Evolutionary conservation across 768 basidiomycete genomes (phyloP), one percentile per base, ranked within the genome.

Genomic region (Lactarius pseudohatsudake): DNA sequence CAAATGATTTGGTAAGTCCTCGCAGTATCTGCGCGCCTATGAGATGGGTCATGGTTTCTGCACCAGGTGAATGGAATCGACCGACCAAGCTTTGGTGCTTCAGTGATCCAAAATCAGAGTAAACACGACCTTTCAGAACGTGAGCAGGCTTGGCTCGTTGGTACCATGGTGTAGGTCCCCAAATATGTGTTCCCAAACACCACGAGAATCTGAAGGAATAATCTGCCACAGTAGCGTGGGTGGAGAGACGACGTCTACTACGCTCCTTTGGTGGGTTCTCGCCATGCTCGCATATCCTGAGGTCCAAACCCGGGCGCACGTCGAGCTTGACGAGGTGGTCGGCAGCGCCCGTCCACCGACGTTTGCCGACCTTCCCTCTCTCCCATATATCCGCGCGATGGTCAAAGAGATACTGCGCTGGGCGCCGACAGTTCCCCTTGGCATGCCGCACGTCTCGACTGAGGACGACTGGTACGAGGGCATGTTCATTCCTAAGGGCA

Each of bases 301-400:
- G 43, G 43, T 43, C 9, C 43, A 43, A 43, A 43, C 20, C 43
- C 18, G 20, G 20, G 43, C 43, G 8, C 43, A 43, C 59, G 73
- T 71, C 9, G 81, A 82, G 68, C 73, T 83, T 11, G 81, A 82
- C 67, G 26, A 56, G 4, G 74, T 82, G 7, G 36, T 38, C 3
- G 36, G 36, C 9, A 38, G 36, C 36, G 36, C 36, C 7, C 36
- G 36, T 4, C 36, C 36, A 38, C 36, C 36, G 36, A 38, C 36
- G 10, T 38, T 38, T 38, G 36, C 36, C 9, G 36, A 38, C 36
- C 36, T 38, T 38, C 36, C 36, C 36, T 38, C 36, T 38, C 36
- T 38, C 36, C 36, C 36, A 38, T 38, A 38, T 38, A 38, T 38
- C 36, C 36, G 36, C 36, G 36, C 36, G 10, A 38, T 38, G 36